Conservation (phyloP, 768 basidiomycete genomes). For the Suillus weaverae region DNA sequence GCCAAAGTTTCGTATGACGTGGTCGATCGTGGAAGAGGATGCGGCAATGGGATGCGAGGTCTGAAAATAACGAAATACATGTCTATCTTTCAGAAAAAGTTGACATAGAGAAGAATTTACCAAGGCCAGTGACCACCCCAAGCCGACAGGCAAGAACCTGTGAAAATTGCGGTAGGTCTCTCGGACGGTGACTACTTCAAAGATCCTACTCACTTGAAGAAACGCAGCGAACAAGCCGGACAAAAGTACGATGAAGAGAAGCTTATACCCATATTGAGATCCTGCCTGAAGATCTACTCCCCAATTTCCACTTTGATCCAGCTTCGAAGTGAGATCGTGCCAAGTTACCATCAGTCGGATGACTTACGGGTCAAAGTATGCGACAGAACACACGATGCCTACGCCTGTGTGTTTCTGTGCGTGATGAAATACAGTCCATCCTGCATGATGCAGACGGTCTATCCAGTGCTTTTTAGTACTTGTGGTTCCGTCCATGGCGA, state of each 20-base stretch:
- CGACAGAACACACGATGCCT: slow-evolving; percentile 85
- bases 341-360: slow-evolving; percentile 1
- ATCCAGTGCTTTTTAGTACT: slow-evolving; percentile 19
- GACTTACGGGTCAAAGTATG: slow-evolving; percentile 85
- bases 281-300: slow-evolving; percentile 88
- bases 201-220: slow-evolving; percentile 57
- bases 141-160: slow-evolving; percentile 78
- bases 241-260: slow-evolving; percentile 84
- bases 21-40: slow-evolving; percentile 65
- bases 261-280: slow-evolving; percentile 78
- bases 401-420: slow-evolving; percentile 70
- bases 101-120: slow-evolving; percentile 39
- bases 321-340: neutral
- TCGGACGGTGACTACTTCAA: neutral
- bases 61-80: slow-evolving; percentile 32
- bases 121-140: slow-evolving; percentile 80
- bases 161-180: slow-evolving; percentile 8
- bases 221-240: slow-evolving; percentile 82
- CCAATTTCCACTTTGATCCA: slow-evolving; percentile 71
- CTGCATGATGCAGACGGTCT: slow-evolving; percentile 21
- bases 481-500: neutral
- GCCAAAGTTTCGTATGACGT: slow-evolving; percentile 52
- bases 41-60: slow-evolving; percentile 65
- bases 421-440: slow-evolving; percentile 45
- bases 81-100: neutral